A percentile compares a stretch with the other conserved stretches of the same genome.
Evolutionary conservation across 306 rosid genomes (phyloP).

Genomic region (Glycine soja): DNA sequence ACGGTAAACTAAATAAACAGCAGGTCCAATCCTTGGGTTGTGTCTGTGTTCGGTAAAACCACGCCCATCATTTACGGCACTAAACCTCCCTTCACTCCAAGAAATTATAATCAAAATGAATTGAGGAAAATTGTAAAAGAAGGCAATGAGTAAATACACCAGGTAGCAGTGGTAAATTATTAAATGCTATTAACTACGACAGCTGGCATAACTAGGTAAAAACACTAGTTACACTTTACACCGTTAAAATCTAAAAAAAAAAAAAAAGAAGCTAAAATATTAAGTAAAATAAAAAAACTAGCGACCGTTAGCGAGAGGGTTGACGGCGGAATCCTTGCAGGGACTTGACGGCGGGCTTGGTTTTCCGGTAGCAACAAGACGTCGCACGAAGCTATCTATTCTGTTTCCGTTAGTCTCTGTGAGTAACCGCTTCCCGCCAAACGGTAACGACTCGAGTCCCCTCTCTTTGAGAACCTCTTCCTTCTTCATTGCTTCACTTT

Average conservation of each 20-base stretch:
- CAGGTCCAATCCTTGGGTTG: conserved; percentile 11
- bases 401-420: conserved; percentile 92
- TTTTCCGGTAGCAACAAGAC: conserved; percentile 74
- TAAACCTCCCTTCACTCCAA: not conserved
- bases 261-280: not conserved
- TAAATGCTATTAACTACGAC: conserved; percentile 40
- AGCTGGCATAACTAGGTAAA: conserved; percentile 42
- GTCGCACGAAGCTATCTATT: conserved; percentile 78
- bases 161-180: conserved; percentile 1
- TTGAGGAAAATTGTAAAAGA: not conserved
- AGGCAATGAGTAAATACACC: not conserved
- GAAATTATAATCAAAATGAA: conserved; percentile 11
- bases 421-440: conserved; percentile 99
- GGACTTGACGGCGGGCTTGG: conserved; percentile 82
- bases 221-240: conserved; percentile 54
- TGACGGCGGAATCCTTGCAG: conserved; percentile 74
- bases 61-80: conserved; percentile 21
- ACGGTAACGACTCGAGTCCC: conserved; percentile 87
- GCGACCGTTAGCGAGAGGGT: conserved; percentile 63
- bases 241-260: not conserved
- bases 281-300: conserved; percentile 31
- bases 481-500: conserved; percentile 48
- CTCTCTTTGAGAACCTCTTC: conserved; percentile 72
- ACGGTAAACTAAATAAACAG: not conserved
- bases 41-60: conserved; percentile 3